Conservation (phyloP, 345 rosid genomes). For the Salix caprea region DNA sequence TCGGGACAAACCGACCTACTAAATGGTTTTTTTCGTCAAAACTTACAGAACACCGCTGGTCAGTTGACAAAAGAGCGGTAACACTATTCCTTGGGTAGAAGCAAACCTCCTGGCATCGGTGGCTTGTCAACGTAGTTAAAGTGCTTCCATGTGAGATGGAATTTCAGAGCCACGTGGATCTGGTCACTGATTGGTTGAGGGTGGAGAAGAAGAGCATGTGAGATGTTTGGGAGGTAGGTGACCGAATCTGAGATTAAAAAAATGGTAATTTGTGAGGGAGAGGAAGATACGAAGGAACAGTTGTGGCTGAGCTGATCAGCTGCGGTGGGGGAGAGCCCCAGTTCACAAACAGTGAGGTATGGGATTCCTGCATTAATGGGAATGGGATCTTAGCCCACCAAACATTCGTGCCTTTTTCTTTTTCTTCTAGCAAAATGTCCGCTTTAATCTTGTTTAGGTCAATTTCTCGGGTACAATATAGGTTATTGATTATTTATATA, state of each 20-base stretch:
- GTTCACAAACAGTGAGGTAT: conserved; percentile 7
- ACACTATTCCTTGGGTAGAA: neutral
- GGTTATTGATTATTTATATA: no score
- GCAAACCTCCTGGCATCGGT: neutral
- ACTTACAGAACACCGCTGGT: neutral
- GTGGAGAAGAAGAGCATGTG: conserved; percentile 32
- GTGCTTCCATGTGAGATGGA: neutral
- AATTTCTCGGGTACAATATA: no score
- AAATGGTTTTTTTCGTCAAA: neutral
- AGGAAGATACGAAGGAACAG: conserved; percentile 1
- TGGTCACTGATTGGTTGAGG: conserved; percentile 17
- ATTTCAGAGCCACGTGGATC: conserved; percentile 4
- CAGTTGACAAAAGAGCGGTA: neutral
- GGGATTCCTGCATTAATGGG: conserved; percentile 26
- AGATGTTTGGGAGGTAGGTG: conserved; percentile 53
- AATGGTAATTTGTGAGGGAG: neutral
- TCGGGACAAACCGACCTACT: no score
- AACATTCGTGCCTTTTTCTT: neutral
- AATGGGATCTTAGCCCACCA: conserved; percentile 19
- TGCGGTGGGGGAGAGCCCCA: conserved; percentile 3
- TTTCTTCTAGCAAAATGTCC: neutral
- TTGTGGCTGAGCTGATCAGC: conserved; percentile 12
- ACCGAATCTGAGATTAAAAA: conserved; percentile 24
- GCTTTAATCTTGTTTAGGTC: neutral
- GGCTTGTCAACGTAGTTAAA: neutral